Evolutionary conservation across 139 green algal genomes (phyloP).

Genomic region (Coelastrella sp.): DNA sequence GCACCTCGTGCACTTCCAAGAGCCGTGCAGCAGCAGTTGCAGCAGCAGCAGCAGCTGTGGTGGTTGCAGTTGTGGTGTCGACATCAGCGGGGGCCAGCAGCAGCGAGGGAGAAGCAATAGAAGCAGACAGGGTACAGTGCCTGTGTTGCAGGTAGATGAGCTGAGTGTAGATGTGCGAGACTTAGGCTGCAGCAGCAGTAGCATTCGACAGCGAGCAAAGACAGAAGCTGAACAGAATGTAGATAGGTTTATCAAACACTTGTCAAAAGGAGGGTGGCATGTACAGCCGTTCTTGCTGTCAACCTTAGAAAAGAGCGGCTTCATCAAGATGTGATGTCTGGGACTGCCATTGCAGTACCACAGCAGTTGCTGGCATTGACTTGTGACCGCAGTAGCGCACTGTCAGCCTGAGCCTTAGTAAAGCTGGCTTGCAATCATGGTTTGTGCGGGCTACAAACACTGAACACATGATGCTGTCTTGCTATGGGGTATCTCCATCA

Average conservation of each 20-base stretch:
- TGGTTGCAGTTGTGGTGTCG: neutral
- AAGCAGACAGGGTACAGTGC: neutral
- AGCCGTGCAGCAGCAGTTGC: neutral
- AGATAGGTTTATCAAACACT: conserved; percentile 40
- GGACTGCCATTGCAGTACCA: neutral
- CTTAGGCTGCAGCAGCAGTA: neutral
- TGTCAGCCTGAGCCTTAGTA: neutral
- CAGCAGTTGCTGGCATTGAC: neutral
- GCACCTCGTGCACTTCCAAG: neutral
- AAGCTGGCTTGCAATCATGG: too few species aligned
- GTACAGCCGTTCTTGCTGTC: conserved; percentile 71
- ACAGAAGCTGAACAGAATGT: neutral
- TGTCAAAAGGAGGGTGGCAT: conserved; percentile 62
- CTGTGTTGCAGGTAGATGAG: conserved; percentile 34
- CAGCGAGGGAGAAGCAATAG: conserved; percentile 23
- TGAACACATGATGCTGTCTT: too few species aligned
- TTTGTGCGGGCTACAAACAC: too few species aligned
- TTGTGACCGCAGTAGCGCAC: neutral
- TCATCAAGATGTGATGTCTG: conserved; percentile 43
- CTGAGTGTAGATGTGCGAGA: neutral
- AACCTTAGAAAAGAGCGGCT: conserved; percentile 66
- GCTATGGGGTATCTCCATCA: too few species aligned
- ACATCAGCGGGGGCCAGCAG: neutral
- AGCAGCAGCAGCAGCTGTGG: conserved; percentile 8
- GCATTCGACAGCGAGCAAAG: neutral